A percentile compares a stretch with the other conserved stretches of the same genome.
Evolutionary conservation across 2,329 filamentous ascomycete species (phyloP).

Genomic region (Dactylellina haptotyla): DNA sequence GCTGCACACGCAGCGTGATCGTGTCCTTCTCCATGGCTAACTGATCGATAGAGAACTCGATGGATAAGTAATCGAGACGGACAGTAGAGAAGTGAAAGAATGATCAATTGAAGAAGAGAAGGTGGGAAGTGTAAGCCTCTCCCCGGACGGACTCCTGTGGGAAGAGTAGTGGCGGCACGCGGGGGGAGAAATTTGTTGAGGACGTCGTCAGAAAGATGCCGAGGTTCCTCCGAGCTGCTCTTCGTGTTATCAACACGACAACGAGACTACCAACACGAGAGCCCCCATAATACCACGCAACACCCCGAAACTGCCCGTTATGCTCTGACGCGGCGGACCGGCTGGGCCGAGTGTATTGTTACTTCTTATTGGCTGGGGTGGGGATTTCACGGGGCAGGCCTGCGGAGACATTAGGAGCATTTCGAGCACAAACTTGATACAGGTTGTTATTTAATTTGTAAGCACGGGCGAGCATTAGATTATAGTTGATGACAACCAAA

Average conservation of each 20-base stretch:
- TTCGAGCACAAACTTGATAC: too few relatives aligned
- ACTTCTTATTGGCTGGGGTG: too few relatives aligned
- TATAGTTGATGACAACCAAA: too few relatives aligned
- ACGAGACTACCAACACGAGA: not conserved
- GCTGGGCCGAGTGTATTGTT: too few relatives aligned
- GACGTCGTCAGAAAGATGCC: not conserved
- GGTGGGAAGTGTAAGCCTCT: not conserved
- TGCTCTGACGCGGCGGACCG: too few relatives aligned
- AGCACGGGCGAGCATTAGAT: too few relatives aligned
- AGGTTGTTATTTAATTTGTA: too few relatives aligned
- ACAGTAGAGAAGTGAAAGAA: not conserved
- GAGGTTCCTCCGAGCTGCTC: conserved; percentile 11
- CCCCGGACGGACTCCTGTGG: not conserved
- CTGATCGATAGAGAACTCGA: not conserved
- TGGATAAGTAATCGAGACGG: not conserved
- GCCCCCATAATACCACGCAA: not conserved
- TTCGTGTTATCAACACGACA: too few relatives aligned
- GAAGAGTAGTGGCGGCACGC: not conserved
- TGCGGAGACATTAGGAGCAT: too few relatives aligned
- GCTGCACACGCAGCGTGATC: conserved; percentile 43
- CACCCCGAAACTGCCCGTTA: too few relatives aligned
- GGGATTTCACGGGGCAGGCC: too few relatives aligned
- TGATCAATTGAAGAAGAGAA: too few relatives aligned
- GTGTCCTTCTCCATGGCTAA: conserved; percentile 28
- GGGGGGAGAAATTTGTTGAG: conserved; percentile 23